Conservation (phyloP, 192 early-diverging fungal genomes). For the Podila verticillata region DNA sequence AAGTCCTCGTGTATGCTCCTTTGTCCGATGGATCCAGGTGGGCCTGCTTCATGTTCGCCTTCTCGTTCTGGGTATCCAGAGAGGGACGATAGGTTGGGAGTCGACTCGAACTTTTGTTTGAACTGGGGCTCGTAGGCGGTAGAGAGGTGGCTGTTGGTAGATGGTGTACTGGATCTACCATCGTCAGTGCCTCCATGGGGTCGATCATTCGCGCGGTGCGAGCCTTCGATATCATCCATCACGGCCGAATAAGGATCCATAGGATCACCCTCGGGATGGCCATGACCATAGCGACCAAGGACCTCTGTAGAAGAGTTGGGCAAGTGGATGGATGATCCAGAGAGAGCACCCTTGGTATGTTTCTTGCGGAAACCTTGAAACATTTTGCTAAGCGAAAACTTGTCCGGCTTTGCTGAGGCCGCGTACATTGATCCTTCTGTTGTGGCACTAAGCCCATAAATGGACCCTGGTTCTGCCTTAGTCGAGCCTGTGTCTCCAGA, state of each 20-base stretch:
- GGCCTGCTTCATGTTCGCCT: neutral
- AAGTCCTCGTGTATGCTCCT: neutral
- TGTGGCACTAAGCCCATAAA: slow-evolving; percentile 18
- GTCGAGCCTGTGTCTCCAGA: slow-evolving; percentile 43
- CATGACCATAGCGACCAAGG: slow-evolving; percentile 5
- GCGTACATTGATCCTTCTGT: neutral
- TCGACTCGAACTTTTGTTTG: slow-evolving; percentile 33
- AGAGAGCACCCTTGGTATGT: slow-evolving; percentile 33
- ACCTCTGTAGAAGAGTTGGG: slow-evolving; percentile 8
- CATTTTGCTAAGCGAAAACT: slow-evolving; percentile 48
- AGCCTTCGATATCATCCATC: slow-evolving; percentile 14
- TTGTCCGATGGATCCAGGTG: neutral
- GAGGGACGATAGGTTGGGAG: slow-evolving; percentile 22
- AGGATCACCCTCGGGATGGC: neutral
- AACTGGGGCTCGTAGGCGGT: slow-evolving; percentile 13
- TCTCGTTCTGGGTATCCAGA: neutral
- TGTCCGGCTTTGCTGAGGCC: slow-evolving; percentile 15
- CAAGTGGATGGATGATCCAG: slow-evolving; percentile 14
- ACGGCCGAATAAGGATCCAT: neutral
- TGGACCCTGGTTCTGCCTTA: slow-evolving; percentile 3
- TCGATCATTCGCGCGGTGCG: neutral
- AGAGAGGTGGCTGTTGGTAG: neutral
- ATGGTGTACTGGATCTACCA: neutral
- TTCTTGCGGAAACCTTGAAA: slow-evolving; percentile 42
- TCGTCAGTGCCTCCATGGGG: neutral